A percentile compares a stretch with the other conserved stretches of the same genome.
phyloP scores from a whole-genome alignment of 306 rosid genomes.

The Begonia peltatifolia region DNA sequence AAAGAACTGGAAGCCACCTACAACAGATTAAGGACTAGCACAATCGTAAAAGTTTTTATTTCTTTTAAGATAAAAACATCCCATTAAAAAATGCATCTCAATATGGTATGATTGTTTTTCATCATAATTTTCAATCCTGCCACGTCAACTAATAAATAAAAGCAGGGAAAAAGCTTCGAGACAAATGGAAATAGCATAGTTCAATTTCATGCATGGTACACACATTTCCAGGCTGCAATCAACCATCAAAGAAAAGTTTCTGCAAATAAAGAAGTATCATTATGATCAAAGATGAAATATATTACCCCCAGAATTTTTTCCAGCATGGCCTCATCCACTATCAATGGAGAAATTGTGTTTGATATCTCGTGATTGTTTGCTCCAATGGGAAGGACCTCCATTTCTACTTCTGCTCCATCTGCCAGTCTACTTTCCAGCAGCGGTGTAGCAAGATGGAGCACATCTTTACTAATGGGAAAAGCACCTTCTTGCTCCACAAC shows the following conservation, averaged over 20 bases:
- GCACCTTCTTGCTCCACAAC: slow-evolving; percentile 80
- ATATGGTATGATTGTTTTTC: too few species aligned
- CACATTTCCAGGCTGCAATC: too few species aligned
- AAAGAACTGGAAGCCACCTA: too few species aligned
- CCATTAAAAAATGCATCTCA: not conserved
- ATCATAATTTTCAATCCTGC: too few species aligned
- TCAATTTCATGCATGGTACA: too few species aligned
- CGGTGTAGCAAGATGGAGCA: slow-evolving; percentile 59
- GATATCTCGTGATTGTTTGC: slow-evolving; percentile 63
- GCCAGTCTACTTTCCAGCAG: slow-evolving; percentile 79
- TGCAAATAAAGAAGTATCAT: not conserved
- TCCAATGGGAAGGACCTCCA: slow-evolving; percentile 93
- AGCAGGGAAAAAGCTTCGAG: not conserved
- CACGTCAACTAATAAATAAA: too few species aligned
- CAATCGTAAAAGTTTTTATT: too few species aligned
- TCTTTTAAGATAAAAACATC: not conserved
- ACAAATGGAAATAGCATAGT: too few species aligned
- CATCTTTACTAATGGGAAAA: slow-evolving; percentile 50
- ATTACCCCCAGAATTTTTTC: slow-evolving; percentile 98
- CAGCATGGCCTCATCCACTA: slow-evolving; percentile 84
- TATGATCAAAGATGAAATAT: not conserved
- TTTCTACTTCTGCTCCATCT: slow-evolving; percentile 82
- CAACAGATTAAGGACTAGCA: too few species aligned
- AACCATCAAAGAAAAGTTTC: not conserved
- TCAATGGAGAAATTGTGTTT: slow-evolving; percentile 50